Conservation (phyloP, 2,329 filamentous ascomycete genomes). For the Didymella segeticola region DNA sequence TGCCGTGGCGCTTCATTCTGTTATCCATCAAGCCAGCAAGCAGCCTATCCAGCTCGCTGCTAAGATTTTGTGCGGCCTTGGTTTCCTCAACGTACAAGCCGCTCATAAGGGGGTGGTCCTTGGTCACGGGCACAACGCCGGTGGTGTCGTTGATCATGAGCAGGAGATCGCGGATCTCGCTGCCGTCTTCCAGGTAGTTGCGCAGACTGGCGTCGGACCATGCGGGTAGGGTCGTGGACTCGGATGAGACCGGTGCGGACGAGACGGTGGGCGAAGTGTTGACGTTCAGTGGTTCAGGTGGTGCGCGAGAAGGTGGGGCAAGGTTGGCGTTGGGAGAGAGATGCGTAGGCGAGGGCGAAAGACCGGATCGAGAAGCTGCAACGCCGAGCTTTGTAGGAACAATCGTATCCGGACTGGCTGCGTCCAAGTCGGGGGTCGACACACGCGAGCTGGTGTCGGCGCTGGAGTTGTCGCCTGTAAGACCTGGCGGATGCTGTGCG, state of each 20-base stretch:
- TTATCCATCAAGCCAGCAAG: constrained; percentile 77
- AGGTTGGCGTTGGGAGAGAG: constrained; percentile 26
- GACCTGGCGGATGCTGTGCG: constrained; percentile 63
- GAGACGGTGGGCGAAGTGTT: constrained; percentile 24
- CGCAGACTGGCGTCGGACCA: constrained; percentile 90
- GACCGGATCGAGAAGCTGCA: constrained; percentile 24
- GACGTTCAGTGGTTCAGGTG: constrained; percentile 37
- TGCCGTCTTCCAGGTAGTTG: constrained; percentile 88
- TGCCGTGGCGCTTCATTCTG: constrained; percentile 40
- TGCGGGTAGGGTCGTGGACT: constrained; percentile 64
- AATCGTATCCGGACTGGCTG: constrained; percentile 38
- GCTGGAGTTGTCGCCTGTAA: constrained; percentile 74
- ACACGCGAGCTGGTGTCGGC: constrained; percentile 60
- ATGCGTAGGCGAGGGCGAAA: constrained; percentile 33
- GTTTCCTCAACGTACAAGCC: constrained; percentile 87
- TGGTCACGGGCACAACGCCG: constrained; percentile 76
- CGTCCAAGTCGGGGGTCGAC: constrained; percentile 44
- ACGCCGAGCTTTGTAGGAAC: constrained; percentile 34
- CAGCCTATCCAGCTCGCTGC: constrained; percentile 86
- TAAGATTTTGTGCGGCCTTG: constrained; percentile 84
- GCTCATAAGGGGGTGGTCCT: constrained; percentile 84
- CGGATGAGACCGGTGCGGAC: constrained; percentile 41
- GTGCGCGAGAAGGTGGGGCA: constrained; percentile 45
- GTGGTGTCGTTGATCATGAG: constrained; percentile 92
- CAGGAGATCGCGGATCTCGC: constrained; percentile 87